phyloP scores from a whole-genome alignment of 805 yeast species.

The Kodamaea restingae region DNA sequence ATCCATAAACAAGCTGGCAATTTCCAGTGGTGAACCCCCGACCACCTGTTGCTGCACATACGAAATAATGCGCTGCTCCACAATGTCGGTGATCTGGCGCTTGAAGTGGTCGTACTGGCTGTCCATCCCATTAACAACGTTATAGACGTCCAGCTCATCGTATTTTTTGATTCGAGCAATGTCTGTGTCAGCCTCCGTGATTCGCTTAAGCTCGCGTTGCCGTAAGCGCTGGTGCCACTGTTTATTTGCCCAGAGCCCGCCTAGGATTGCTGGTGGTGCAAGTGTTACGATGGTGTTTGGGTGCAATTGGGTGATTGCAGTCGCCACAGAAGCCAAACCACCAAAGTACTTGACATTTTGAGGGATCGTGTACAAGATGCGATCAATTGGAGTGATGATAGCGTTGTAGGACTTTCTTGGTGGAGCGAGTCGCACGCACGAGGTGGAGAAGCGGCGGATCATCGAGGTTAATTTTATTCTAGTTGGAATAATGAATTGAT shows the following conservation, averaged over 20 bases:
- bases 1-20: conserved; percentile 21
- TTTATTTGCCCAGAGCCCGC: conserved; percentile 21
- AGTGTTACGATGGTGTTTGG: conserved; percentile 33
- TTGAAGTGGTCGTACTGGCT: conserved; percentile 35
- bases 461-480: no score
- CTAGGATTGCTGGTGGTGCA: conserved; percentile 34
- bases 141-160: conserved; percentile 29
- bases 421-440: conserved; percentile 16
- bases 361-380: conserved; percentile 28
- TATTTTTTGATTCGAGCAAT: conserved; percentile 22
- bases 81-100: conserved; percentile 22
- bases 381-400: conserved; percentile 19
- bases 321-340: conserved; percentile 22
- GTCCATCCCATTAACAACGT: conserved; percentile 34
- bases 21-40: conserved; percentile 1
- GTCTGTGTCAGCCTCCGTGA: conserved; percentile 9
- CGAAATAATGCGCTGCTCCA: conserved; percentile 26
- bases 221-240: conserved; percentile 13
- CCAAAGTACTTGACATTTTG: conserved; percentile 26
- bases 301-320: conserved; percentile 30
- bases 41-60: conserved; percentile 13
- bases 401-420: conserved; percentile 32
- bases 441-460: conserved; percentile 3
- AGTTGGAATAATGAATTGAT: no score
- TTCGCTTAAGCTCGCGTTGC: conserved; percentile 14